These are phyloP conservation scores for Hypoxylon rubiginosum DNA, from an alignment of 2,329 filamentous ascomycete species.

Conservation along the genomic window DNA sequence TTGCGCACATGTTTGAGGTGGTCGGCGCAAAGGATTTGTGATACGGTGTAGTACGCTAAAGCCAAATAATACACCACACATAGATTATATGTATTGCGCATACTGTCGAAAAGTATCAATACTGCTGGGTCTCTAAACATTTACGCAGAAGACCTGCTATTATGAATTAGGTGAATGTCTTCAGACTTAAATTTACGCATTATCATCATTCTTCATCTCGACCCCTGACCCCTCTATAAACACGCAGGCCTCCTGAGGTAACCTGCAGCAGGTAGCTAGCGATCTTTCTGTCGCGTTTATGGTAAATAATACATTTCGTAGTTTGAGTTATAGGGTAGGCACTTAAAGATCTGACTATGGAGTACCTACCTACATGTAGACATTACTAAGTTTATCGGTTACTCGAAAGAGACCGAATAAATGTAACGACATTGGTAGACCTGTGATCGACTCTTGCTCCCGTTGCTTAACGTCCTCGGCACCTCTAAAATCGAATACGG, in stretches of 20 bases:
- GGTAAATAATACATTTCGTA: neutral
- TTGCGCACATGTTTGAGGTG: neutral
- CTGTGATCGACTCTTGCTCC: no score
- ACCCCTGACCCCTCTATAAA: no score
- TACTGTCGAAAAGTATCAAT: neutral
- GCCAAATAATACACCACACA: slow-evolving; percentile 1
- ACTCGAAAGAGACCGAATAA: no score
- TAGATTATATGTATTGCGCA: neutral
- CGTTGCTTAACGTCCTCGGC: neutral
- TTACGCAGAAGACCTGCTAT: neutral
- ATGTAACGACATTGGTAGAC: no score
- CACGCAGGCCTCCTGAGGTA: no score
- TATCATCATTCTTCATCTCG: neutral
- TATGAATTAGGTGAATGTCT: neutral
- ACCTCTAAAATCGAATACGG: neutral
- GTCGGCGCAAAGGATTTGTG: neutral
- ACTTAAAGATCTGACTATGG: neutral
- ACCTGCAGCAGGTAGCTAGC: no score
- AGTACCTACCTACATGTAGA: no score
- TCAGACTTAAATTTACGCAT: neutral
- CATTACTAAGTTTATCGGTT: no score
- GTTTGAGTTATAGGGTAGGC: neutral
- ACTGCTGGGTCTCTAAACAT: neutral
- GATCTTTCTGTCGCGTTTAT: neutral
- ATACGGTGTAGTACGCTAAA: neutral